These are phyloP conservation scores for Camptophora hylomeconis DNA, from an alignment of 2,329 filamentous ascomycete genomes.

Conservation along the genomic window DNA sequence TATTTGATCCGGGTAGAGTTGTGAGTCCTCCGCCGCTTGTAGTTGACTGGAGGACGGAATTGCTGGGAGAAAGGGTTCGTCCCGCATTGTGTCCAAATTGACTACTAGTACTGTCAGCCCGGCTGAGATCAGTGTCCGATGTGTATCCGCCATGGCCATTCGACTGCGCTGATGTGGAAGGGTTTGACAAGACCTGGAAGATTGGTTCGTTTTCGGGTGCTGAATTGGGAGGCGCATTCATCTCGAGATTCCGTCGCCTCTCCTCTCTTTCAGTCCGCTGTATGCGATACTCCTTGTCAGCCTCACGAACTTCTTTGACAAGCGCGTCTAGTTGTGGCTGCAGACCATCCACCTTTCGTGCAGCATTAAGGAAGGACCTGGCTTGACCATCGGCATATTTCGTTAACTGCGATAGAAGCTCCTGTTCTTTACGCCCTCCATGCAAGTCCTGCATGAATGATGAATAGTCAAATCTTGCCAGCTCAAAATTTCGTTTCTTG, in stretches of 20 bases:
- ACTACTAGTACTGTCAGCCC: conserved; percentile 62
- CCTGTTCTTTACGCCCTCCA: conserved; percentile 94
- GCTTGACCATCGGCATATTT: conserved; percentile 88
- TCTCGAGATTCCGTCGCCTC: conserved; percentile 79
- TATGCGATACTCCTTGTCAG: conserved; percentile 93
- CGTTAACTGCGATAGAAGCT: conserved; percentile 86
- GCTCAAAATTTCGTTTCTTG: conserved; percentile 86
- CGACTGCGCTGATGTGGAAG: conserved; percentile 21
- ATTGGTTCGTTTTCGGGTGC: conserved; percentile 57
- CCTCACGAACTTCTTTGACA: conserved; percentile 75
- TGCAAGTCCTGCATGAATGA: conserved; percentile 99
- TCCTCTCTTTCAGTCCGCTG: conserved; percentile 91
- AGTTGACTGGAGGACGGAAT: conserved; percentile 17
- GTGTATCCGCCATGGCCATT: conserved; percentile 38
- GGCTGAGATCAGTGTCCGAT: conserved; percentile 56
- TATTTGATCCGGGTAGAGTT: conserved; percentile 25
- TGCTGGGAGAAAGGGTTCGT: conserved; percentile 21
- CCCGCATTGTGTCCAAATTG: conserved; percentile 41
- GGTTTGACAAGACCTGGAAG: conserved; percentile 24
- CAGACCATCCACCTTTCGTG: conserved; percentile 76
- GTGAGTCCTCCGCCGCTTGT: conserved; percentile 21
- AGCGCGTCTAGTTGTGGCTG: conserved; percentile 83
- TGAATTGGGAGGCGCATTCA: conserved; percentile 52
- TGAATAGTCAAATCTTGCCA: conserved; percentile 97
- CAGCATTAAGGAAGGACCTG: conserved; percentile 63